These are phyloP conservation scores for Candida dajiaensis DNA, from an alignment of 805 yeast genomes.

Conservation along the genomic window DNA sequence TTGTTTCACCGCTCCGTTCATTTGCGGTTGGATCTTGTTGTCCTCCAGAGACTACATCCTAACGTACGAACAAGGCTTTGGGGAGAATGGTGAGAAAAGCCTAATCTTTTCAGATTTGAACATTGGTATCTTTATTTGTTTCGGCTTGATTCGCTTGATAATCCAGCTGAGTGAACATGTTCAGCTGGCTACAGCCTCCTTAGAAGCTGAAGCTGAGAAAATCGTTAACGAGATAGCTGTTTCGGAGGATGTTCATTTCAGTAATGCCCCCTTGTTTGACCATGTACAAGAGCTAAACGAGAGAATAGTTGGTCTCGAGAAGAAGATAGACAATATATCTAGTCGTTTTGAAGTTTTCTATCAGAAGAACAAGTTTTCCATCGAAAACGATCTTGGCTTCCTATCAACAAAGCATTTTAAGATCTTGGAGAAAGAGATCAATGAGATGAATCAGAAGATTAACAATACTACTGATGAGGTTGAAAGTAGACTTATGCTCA, in stretches of 20 bases:
- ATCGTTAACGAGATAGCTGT: conserved; percentile 1
- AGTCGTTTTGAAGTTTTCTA: conserved; percentile 12
- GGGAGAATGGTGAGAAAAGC: conserved; percentile 15
- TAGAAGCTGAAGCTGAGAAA: conserved; percentile 13
- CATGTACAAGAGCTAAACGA: neutral
- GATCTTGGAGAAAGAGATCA: conserved; percentile 17
- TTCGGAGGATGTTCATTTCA: neutral
- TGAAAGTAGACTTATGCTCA: conserved; percentile 4
- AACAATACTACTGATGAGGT: conserved; percentile 3
- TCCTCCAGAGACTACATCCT: conserved; percentile 25
- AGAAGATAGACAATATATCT: conserved; percentile 1
- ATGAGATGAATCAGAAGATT: conserved; percentile 8
- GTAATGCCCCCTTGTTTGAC: neutral
- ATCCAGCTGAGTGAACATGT: conserved; percentile 16
- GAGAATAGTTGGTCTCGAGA: neutral
- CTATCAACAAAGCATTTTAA: conserved; percentile 14
- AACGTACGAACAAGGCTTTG: neutral
- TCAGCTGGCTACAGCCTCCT: conserved; percentile 15
- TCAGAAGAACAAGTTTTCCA: conserved; percentile 8
- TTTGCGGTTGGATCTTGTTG: conserved; percentile 26
- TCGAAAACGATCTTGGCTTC: conserved; percentile 10
- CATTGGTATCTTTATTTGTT: conserved; percentile 29
- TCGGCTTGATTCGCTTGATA: conserved; percentile 27
- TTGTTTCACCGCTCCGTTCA: conserved; percentile 26
- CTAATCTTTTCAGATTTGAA: conserved; percentile 33